phyloP scores from a whole-genome alignment of 2,329 filamentous ascomycete species.

The Aureobasidium leucospermi region DNA sequence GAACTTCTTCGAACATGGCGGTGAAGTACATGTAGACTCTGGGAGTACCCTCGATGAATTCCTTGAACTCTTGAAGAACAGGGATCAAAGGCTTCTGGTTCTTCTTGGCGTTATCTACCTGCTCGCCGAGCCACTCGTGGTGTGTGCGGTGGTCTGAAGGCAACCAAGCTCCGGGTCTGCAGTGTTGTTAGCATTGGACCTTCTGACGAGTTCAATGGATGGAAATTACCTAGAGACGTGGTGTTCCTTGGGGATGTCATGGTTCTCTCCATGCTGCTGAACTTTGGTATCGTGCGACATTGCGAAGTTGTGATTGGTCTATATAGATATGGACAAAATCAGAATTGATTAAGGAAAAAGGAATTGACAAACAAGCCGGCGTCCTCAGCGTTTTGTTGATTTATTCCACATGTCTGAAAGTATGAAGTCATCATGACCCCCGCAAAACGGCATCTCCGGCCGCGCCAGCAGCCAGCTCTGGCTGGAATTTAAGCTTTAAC shows the following conservation, averaged over 20 bases:
- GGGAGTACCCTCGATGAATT: conserved; percentile 57
- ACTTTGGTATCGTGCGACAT: conserved; percentile 8
- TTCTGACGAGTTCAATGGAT: neutral
- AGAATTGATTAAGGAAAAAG: neutral
- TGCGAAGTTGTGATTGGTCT: neutral
- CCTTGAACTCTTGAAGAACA: conserved; percentile 56
- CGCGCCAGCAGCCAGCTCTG: neutral
- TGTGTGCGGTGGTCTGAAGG: conserved; percentile 56
- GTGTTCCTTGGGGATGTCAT: conserved; percentile 43
- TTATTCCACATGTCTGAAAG: neutral
- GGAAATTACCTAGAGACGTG: conserved; percentile 38
- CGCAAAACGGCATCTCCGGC: neutral
- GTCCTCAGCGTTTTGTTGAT: neutral
- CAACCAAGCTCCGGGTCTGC: conserved; percentile 53
- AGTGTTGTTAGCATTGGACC: neutral
- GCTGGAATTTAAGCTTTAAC: neutral
- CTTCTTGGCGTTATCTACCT: conserved; percentile 49
- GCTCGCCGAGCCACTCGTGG: conserved; percentile 53
- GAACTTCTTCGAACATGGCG: conserved; percentile 59
- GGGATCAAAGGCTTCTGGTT: conserved; percentile 48
- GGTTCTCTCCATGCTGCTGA: conserved; percentile 8
- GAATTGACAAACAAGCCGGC: neutral
- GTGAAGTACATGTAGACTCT: conserved; percentile 60
- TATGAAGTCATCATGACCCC: conserved; percentile 7
- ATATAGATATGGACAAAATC: neutral